Percentiles rank a stretch among this genome's conserved stretches.
phyloP scores from a whole-genome alignment of 2,329 filamentous ascomycete species.

The Penicillium paneum region DNA sequence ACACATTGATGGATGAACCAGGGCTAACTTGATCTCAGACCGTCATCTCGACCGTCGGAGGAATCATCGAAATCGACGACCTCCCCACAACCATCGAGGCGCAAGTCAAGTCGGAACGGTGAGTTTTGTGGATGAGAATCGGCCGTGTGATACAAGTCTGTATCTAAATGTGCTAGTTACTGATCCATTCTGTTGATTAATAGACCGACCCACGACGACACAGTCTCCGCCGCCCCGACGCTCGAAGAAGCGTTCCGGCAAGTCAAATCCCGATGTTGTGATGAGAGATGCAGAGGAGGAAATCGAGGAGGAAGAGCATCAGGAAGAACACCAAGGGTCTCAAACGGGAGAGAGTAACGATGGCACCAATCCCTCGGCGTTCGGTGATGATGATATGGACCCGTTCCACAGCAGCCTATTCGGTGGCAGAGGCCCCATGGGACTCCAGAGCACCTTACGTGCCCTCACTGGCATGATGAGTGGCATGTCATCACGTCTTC shows the following conservation, averaged over 20 bases:
- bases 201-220: slow-evolving; percentile 35
- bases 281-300: slow-evolving; percentile 68
- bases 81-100: slow-evolving; percentile 63
- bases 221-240: slow-evolving; percentile 40
- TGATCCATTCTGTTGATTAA: slow-evolving; percentile 11
- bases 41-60: slow-evolving; percentile 62
- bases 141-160: background rate
- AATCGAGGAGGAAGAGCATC: slow-evolving; percentile 38
- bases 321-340: slow-evolving; percentile 56
- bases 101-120: slow-evolving; percentile 70
- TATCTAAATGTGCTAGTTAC: background rate
- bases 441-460: slow-evolving; percentile 75
- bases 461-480: slow-evolving; percentile 91
- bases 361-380: slow-evolving; percentile 51
- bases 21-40: slow-evolving; percentile 43
- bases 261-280: slow-evolving; percentile 61
- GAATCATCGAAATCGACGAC: slow-evolving; percentile 55
- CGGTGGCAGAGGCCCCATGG: slow-evolving; percentile 60
- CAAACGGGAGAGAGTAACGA: slow-evolving; percentile 64
- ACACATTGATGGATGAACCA: slow-evolving; percentile 13
- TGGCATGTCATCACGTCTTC: slow-evolving; percentile 72
- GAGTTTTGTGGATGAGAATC: slow-evolving; percentile 45
- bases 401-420: slow-evolving; percentile 63
- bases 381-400: slow-evolving; percentile 59
- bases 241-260: slow-evolving; percentile 55